Percentiles rank a stretch among this genome's conserved stretches.
Conservation (phyloP, 306 rosid genomes). For the Echinosophora koreensis region DNA sequence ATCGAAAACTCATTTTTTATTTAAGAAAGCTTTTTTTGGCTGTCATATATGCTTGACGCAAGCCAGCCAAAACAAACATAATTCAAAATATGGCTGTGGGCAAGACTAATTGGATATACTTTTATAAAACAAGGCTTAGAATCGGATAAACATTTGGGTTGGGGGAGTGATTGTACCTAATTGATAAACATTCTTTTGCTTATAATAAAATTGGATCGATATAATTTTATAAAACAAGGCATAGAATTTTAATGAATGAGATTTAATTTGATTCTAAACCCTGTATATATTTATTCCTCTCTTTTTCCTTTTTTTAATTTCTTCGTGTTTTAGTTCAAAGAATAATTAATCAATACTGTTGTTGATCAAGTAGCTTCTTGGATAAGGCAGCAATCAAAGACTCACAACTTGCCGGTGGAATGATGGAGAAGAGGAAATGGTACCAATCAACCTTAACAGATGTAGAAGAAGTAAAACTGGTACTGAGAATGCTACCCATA, state of each 20-base stretch:
- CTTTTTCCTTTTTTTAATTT: not conserved
- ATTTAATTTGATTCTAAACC: not conserved
- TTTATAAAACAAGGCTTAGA: too few relatives aligned
- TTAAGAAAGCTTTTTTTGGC: not conserved
- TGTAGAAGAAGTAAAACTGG: conserved; percentile 80
- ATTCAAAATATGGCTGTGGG: not conserved
- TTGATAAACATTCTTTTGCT: too few relatives aligned
- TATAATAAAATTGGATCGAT: too few relatives aligned
- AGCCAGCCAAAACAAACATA: not conserved
- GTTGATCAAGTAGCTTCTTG: conserved; percentile 64
- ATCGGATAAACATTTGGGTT: too few relatives aligned
- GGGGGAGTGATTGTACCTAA: too few relatives aligned
- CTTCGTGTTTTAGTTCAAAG: not conserved
- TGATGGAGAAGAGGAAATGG: conserved; percentile 61
- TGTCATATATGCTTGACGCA: not conserved
- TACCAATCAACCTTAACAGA: conserved; percentile 72
- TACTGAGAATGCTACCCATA: conserved; percentile 79
- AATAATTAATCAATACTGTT: not conserved
- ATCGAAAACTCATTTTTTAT: not conserved
- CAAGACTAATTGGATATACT: too few relatives aligned
- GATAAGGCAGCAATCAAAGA: conserved; percentile 81
- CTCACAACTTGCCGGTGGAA: not conserved
- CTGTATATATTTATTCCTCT: not conserved
- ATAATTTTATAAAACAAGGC: too few relatives aligned
- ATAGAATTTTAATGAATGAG: too few relatives aligned